Conservation (phyloP, 2,329 filamentous ascomycete genomes). For the Colletotrichum magnum region DNA sequence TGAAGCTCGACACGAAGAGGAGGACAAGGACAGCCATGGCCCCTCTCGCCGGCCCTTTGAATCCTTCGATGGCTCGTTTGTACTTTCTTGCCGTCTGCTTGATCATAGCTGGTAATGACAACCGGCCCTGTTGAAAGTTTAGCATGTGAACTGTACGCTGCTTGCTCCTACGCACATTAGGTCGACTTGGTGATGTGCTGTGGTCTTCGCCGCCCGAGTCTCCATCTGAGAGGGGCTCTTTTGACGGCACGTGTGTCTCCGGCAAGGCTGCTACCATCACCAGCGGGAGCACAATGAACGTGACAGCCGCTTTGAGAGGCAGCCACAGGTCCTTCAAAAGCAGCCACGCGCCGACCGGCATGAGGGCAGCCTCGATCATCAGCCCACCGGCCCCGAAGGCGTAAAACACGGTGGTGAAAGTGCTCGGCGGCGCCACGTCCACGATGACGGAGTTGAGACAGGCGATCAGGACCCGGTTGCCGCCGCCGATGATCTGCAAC, state of each 20-base stretch:
- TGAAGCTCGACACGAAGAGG: not conserved
- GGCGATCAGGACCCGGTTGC: slow-evolving; percentile 7
- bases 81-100: not conserved
- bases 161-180: too few species aligned
- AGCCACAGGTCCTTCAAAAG: slow-evolving; percentile 11
- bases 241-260: not conserved
- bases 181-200: too few species aligned
- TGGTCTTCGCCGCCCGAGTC: not conserved
- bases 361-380: slow-evolving; percentile 1
- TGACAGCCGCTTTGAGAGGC: slow-evolving; percentile 4
- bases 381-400: not conserved
- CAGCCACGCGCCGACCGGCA: not conserved
- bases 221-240: not conserved
- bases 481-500: slow-evolving; percentile 6
- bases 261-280: not conserved
- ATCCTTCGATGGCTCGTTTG: not conserved
- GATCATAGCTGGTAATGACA: not conserved
- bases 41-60: not conserved
- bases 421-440: not conserved
- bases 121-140: not conserved
- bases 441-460: slow-evolving; percentile 4
- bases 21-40: not conserved
- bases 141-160: not conserved
- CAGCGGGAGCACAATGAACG: not conserved
- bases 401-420: not conserved